These are phyloP conservation scores for Zoysia matrella DNA, from an alignment of 202 grass and related monocot species.

Conservation along the genomic window DNA sequence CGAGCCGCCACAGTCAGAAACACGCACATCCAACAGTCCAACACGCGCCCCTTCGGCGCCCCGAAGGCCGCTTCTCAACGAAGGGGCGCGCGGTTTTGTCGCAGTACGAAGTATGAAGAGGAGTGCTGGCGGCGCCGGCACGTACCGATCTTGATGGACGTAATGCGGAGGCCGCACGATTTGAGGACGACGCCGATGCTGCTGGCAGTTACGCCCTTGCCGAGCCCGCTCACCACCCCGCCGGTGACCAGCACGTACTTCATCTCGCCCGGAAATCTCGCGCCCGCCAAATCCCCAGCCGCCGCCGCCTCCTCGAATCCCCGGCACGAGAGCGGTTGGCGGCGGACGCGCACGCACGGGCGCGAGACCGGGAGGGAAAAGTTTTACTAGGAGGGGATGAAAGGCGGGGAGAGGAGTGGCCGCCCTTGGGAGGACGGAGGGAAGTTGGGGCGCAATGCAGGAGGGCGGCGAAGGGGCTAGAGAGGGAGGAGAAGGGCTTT, in stretches of 20 bases:
- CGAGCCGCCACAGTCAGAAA: background rate
- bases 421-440: constrained; percentile 4
- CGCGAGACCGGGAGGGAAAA: too few relatives aligned
- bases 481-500: constrained; percentile 37
- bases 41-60: background rate
- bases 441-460: constrained; percentile 34
- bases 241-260: constrained; percentile 93
- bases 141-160: too few relatives aligned
- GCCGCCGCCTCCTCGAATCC: constrained; percentile 4
- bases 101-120: background rate
- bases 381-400: too few relatives aligned
- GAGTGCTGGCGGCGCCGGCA: background rate
- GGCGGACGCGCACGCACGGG: too few relatives aligned
- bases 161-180: constrained; percentile 42
- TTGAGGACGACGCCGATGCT: constrained; percentile 55
- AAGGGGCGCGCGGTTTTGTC: background rate
- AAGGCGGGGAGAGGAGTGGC: background rate
- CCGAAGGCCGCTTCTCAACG: background rate
- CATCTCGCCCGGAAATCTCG: constrained; percentile 57
- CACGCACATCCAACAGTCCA: background rate
- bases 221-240: constrained; percentile 82
- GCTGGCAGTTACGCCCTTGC: constrained; percentile 89
- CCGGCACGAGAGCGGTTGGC: too few relatives aligned
- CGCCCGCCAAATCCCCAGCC: constrained; percentile 20
- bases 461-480: constrained; percentile 26